Conservation (phyloP, 164 flowering plant species). For the Berberis thunbergii region DNA sequence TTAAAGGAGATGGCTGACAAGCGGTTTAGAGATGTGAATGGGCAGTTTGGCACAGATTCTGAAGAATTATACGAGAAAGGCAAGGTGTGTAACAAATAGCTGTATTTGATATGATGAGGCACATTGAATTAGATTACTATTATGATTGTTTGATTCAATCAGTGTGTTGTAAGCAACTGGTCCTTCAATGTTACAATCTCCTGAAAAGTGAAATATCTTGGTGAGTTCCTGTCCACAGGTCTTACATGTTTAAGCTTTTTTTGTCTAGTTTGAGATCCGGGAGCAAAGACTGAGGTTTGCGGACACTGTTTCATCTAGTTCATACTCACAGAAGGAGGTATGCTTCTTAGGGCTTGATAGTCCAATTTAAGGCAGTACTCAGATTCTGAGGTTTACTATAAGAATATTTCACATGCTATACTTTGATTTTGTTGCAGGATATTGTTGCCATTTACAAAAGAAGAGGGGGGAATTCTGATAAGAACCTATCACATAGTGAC, state of each 20-base stretch:
- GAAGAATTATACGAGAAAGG: conserved; percentile 36
- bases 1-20: conserved; percentile 83
- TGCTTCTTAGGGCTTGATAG: conserved; percentile 2
- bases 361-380: neutral
- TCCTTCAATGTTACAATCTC: too few relatives aligned
- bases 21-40: conserved; percentile 57
- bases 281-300: conserved; percentile 67
- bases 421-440: conserved; percentile 37
- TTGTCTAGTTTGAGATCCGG: conserved; percentile 48
- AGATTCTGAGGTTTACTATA: neutral
- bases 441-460: conserved; percentile 49
- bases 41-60: conserved; percentile 30
- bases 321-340: conserved; percentile 73
- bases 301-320: conserved; percentile 50
- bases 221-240: neutral
- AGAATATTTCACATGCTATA: neutral
- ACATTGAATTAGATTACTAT: too few relatives aligned
- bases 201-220: neutral
- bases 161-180: too few relatives aligned
- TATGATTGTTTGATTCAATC: too few relatives aligned
- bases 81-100: conserved; percentile 38
- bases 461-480: conserved; percentile 76
- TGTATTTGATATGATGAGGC: neutral
- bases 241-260: neutral
- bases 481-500: conserved; percentile 44